Evolutionary conservation across 768 basidiomycete genomes (phyloP).

Genomic region (Tricholoma sp.): DNA sequence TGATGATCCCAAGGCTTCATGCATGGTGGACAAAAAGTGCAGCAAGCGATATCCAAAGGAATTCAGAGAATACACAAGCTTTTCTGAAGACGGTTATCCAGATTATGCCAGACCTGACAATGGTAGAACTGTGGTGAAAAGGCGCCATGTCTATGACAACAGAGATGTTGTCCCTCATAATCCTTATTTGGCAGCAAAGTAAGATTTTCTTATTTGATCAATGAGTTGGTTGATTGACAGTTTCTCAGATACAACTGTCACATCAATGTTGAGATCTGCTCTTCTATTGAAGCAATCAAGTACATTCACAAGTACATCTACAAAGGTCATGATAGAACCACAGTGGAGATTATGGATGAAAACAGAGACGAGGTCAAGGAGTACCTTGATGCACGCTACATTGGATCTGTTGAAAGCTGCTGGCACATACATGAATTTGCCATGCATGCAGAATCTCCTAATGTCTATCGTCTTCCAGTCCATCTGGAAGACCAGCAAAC

Average conservation of each 20-base stretch:
- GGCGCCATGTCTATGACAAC: slow-evolving; percentile 25
- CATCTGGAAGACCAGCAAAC: slow-evolving; percentile 29
- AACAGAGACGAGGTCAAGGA: slow-evolving; percentile 25
- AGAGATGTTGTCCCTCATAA: slow-evolving; percentile 37
- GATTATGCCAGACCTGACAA: slow-evolving; percentile 28
- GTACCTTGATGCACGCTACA: slow-evolving; percentile 14
- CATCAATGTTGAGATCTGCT: slow-evolving; percentile 38
- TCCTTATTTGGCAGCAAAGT: slow-evolving; percentile 24
- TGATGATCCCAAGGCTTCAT: slow-evolving; percentile 17
- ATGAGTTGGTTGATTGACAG: neutral
- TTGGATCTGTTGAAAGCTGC: slow-evolving; percentile 26
- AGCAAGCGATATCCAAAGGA: slow-evolving; percentile 33
- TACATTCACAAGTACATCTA: slow-evolving; percentile 42
- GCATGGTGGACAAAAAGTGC: slow-evolving; percentile 33
- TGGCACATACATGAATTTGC: slow-evolving; percentile 29
- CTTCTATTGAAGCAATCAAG: slow-evolving; percentile 30
- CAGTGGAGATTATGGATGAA: slow-evolving; percentile 29
- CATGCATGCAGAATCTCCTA: slow-evolving; percentile 27
- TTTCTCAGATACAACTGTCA: slow-evolving; percentile 30
- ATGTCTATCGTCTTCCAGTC: slow-evolving; percentile 28
- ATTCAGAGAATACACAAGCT: slow-evolving; percentile 13
- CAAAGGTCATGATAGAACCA: slow-evolving; percentile 48
- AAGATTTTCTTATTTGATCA: neutral
- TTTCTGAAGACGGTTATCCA: slow-evolving; percentile 35
- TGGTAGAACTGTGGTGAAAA: slow-evolving; percentile 20